Evolutionary conservation across 208 protist genomes (phyloP), one percentile per base, ranked within the genome.

Genomic region (Wallacemonas rigidus): DNA sequence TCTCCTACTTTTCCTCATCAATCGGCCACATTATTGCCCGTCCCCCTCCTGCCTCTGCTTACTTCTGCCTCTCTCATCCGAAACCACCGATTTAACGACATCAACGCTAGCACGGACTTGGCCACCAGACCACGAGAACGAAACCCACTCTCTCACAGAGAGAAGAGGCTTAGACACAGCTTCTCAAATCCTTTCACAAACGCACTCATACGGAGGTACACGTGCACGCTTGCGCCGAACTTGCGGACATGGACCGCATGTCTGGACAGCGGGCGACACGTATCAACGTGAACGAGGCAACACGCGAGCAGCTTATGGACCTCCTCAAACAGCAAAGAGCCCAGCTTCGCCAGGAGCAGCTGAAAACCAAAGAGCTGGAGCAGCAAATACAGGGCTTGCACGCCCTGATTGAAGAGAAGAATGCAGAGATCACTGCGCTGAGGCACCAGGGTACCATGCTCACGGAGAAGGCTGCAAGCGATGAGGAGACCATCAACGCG

Each of bases 401-500:
- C 35, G 65, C 72, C 2, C 56, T 86, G 14, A 72, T 92, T 44
- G 57, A 77, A 1, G 88, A 90, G 53, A 91, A 89, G 44, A 81
- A 91, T 47, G 74, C 63, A 2, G 80, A 87, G 58, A 73, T 95
- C 17, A 71, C 57, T 5, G 87, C 83, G 9, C 70, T 95, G 43
- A 81, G 76, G 12, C 51, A 86, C 38, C 88, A 92, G 60, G 86
- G 71, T 44, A 74, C 61, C 5, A 70, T 83, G 43, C 69, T 95
- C 0, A 83, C 86, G 1, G 87, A 93, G 58, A 92, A 91, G 67
- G 84, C 78, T 35, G 88, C 81, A 0, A 83, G 68, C 35, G 85
- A 93, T 51, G 91, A 95, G 64, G 88, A 92, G 65, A 93, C 91
- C 8, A 93, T 93, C 43, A 80, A 77, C 9, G 76, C 76, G 3